These are phyloP conservation scores for Primulina eburnea DNA, from an alignment of 257 asterid species.

Conservation along the genomic window DNA sequence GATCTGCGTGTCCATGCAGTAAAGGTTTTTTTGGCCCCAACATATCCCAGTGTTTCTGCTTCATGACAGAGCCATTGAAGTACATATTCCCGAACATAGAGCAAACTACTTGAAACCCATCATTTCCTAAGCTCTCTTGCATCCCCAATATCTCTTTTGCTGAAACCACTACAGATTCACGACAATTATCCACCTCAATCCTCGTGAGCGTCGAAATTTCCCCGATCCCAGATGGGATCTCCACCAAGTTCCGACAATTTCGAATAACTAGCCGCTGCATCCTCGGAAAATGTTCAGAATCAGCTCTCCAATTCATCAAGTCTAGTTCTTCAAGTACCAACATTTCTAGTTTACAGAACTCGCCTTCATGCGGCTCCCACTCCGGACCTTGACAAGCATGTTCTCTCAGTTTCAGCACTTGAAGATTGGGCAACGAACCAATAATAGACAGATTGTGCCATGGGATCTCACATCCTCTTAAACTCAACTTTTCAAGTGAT, in stretches of 20 bases:
- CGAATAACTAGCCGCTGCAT: slow-evolving; percentile 1
- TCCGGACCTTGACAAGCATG: not conserved
- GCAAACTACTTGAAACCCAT: slow-evolving; percentile 5
- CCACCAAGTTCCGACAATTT: not conserved
- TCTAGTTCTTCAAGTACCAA: not conserved
- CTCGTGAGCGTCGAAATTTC: not conserved
- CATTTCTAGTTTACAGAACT: not conserved
- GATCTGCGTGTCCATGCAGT: no score
- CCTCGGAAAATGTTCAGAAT: not conserved
- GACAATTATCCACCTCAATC: slow-evolving; percentile 14
- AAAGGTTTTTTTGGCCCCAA: no score
- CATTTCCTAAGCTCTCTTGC: slow-evolving; percentile 22
- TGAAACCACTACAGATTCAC: not conserved
- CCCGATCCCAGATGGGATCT: not conserved
- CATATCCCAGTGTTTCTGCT: no score
- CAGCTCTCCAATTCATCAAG: slow-evolving; percentile 8
- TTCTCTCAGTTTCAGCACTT: not conserved
- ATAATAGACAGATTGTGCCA: not conserved
- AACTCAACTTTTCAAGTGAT: not conserved
- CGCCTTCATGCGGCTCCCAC: slow-evolving; percentile 6
- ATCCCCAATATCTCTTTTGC: not conserved
- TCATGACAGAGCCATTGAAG: no score
- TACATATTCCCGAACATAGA: not conserved
- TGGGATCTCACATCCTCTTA: slow-evolving; percentile 3
- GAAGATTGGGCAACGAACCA: slow-evolving; percentile 9